phyloP scores from a whole-genome alignment of 805 yeast genomes.

The Cyberlindnera meyerae region DNA sequence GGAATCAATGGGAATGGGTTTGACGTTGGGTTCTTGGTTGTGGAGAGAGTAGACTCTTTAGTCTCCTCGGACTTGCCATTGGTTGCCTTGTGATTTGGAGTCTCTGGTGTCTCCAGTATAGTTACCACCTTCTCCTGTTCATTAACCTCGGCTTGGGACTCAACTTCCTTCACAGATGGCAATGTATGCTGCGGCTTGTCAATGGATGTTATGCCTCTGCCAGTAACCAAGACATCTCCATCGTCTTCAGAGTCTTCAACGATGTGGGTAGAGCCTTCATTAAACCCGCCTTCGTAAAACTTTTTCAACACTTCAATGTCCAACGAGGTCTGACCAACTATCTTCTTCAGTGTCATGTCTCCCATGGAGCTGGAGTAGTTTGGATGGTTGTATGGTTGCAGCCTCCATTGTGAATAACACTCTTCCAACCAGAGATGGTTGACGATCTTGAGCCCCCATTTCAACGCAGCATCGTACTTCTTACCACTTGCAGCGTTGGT shows the following conservation, averaged over 20 bases:
- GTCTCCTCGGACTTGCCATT: too few species aligned
- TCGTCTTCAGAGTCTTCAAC: constrained; percentile 24
- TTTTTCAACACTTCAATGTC: constrained; percentile 36
- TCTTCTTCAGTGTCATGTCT: constrained; percentile 30
- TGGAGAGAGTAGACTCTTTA: too few species aligned
- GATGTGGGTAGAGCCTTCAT: constrained; percentile 16
- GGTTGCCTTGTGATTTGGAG: too few species aligned
- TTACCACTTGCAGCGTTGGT: constrained; percentile 65
- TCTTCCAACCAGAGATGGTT: constrained; percentile 91
- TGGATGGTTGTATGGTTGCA: constrained; percentile 40
- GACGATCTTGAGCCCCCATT: constrained; percentile 62
- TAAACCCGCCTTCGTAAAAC: constrained; percentile 32
- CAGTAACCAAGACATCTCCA: constrained; percentile 2
- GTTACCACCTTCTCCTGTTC: too few species aligned
- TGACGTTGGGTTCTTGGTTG: background rate
- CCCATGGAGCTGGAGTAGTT: constrained; percentile 34
- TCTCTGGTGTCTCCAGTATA: background rate
- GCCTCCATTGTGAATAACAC: constrained; percentile 58
- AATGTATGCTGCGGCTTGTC: too few species aligned
- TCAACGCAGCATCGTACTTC: constrained; percentile 67
- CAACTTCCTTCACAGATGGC: background rate
- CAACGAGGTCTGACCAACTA: constrained; percentile 49
- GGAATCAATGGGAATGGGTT: too few species aligned
- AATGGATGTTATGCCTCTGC: background rate
- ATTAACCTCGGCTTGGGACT: too few species aligned